Conservation (phyloP, 2,329 filamentous ascomycete genomes). For the Phialemoniopsis sp. region DNA sequence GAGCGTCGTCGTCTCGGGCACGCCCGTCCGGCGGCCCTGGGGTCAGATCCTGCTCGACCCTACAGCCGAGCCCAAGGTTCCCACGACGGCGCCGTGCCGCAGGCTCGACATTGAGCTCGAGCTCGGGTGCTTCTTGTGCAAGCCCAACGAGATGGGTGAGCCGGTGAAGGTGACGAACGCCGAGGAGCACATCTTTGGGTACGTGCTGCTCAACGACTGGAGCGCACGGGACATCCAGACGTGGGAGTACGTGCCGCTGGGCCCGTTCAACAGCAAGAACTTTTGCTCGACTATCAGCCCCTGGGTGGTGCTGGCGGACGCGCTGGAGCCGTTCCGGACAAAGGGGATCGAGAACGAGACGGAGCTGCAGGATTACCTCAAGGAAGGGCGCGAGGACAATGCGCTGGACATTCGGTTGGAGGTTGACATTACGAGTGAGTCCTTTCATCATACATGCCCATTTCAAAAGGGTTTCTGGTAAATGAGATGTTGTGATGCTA, state of each 20-base stretch:
- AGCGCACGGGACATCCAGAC: constrained; percentile 77
- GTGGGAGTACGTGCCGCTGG: constrained; percentile 81
- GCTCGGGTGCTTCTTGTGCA: constrained; percentile 70
- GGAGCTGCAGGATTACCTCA: constrained; percentile 40
- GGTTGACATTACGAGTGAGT: constrained; percentile 57
- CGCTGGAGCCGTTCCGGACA: constrained; percentile 55
- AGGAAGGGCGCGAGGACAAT: constrained; percentile 51
- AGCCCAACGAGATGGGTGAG: constrained; percentile 58
- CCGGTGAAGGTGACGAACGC: constrained; percentile 61
- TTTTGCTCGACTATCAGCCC: constrained; percentile 74
- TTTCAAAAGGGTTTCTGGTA: too few species aligned
- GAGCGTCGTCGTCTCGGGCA: constrained; percentile 71
- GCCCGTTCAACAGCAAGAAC: constrained; percentile 82
- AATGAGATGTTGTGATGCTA: too few species aligned
- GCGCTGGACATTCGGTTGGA: constrained; percentile 68
- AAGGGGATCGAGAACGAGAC: constrained; percentile 24
- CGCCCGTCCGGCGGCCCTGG: constrained; percentile 66
- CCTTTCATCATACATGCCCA: background rate
- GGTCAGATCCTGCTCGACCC: constrained; percentile 71
- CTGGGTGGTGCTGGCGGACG: constrained; percentile 76
- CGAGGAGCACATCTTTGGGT: constrained; percentile 69
- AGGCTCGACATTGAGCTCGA: constrained; percentile 79
- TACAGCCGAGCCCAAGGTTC: constrained; percentile 54
- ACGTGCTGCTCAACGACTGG: constrained; percentile 86
- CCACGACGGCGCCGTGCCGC: constrained; percentile 58